Evolutionary conservation across 2,329 filamentous ascomycete genomes (phyloP), one percentile per base, ranked within the genome.

Genomic region (Fusarium avenaceum): DNA sequence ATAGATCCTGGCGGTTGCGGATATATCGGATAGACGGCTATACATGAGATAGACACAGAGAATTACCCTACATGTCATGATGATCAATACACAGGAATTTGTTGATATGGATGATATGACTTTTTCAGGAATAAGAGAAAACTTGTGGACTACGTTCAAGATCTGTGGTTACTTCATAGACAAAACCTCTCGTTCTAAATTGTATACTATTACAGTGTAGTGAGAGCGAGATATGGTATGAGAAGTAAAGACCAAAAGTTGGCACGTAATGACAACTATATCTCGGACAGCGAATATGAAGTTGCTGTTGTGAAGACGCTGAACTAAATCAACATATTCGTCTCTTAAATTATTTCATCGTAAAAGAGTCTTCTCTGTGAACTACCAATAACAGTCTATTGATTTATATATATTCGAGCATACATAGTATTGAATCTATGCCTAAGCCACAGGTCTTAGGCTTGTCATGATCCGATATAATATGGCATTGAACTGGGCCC

Each of bases 31-130:
- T 3, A 7, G 10, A 6, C 5, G 1, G 22, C 3, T 4, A 0
- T 14, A 8, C 5, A 0, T 14, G 11, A 4, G 6, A 13, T 17
- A 32, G 15, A 24, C 4, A 20, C 19, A 3, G 5, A 47, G 6
- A 6, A n/a, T 13, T 56, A 63, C 59, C 57, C 59, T 63, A 54
- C 7, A 63, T 20, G 7, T 7, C 7, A 7, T 9, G 2, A 14
- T 8, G 22, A 13, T 5, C 19, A 6, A 19, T 3, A 22, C 14
- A 19, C 8, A 7, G 4, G 3, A 13, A 26, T 15, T 32, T 14
- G 3, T 13, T 6, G 1, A 14, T 32, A 4, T 6, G 4, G 15
- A 38, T 38, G 17, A n/a, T n/a, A 19, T 38, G 35, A 38, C 17
- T 17, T 38, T n/a, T n/a, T 38, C 15, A 17, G 17, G 17, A 9